These are phyloP conservation scores for Aspergillus candidus DNA, from an alignment of 2,329 filamentous ascomycete genomes.

Conservation along the genomic window DNA sequence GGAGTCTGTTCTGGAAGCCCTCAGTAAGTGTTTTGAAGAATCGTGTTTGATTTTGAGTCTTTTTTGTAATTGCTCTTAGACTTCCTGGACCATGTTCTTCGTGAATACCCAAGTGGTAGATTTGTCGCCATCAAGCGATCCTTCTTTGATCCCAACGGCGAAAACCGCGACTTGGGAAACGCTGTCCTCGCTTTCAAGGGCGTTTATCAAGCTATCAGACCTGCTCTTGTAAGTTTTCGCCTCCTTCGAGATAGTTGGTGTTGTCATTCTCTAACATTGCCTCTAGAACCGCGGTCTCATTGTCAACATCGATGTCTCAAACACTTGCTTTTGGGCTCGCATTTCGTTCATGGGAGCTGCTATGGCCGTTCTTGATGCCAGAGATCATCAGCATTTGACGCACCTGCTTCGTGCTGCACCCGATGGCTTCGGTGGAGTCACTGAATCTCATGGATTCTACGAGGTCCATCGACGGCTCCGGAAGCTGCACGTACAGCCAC, in stretches of 20 bases:
- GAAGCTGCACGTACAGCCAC: conserved; percentile 34
- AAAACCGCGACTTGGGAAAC: conserved; percentile 52
- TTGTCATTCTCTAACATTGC: conserved; percentile 20
- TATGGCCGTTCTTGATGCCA: conserved; percentile 26
- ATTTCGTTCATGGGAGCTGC: conserved; percentile 32
- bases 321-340: conserved; percentile 76
- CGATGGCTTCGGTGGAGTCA: conserved; percentile 19
- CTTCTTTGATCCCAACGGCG: conserved; percentile 61
- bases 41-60: not conserved
- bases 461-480: conserved; percentile 25
- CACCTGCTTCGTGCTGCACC: conserved; percentile 16
- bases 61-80: conserved; percentile 35
- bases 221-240: conserved; percentile 52
- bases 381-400: conserved; percentile 28
- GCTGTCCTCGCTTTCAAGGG: conserved; percentile 78
- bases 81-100: conserved; percentile 84
- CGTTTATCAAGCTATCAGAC: conserved; percentile 76
- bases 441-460: conserved; percentile 20
- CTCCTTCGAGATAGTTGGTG: conserved; percentile 1
- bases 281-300: conserved; percentile 58
- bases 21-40: conserved; percentile 50
- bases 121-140: conserved; percentile 71
- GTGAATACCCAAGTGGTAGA: conserved; percentile 64
- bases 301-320: conserved; percentile 86
- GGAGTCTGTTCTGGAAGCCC: conserved; percentile 64